phyloP scores from a whole-genome alignment of 2,329 filamentous ascomycete genomes.

The Apiospora aurea region DNA sequence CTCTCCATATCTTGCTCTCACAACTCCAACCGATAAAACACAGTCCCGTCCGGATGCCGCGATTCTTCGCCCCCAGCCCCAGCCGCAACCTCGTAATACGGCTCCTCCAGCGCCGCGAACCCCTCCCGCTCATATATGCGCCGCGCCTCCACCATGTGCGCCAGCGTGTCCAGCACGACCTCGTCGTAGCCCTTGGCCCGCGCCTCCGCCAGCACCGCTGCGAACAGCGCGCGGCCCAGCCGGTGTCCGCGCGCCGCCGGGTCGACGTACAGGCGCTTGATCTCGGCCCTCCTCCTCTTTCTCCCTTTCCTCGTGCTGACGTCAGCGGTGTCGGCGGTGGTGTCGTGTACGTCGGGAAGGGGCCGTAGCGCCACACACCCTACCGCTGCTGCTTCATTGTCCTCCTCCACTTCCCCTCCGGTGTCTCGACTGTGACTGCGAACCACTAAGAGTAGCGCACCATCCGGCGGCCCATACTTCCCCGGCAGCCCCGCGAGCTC shows the following conservation, averaged over 20 bases:
- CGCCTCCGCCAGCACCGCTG: constrained; percentile 8
- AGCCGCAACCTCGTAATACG: constrained; percentile 8
- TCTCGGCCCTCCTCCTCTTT: not conserved
- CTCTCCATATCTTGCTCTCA: not conserved
- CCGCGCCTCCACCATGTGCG: constrained; percentile 11
- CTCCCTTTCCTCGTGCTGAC: not conserved
- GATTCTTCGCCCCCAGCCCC: not conserved
- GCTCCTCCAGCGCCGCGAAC: not conserved
- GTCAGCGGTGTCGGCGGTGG: too few relatives aligned
- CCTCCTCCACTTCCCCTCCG: not conserved
- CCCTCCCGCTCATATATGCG: constrained; percentile 7
- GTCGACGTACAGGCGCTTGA: constrained; percentile 21
- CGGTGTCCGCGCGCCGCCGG: constrained; percentile 7
- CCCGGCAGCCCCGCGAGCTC: constrained; percentile 15
- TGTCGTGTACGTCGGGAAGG: not conserved
- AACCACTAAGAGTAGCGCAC: not conserved
- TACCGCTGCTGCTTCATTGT: not conserved
- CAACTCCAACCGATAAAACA: constrained; percentile 10
- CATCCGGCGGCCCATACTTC: constrained; percentile 7
- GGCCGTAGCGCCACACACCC: constrained; percentile 10
- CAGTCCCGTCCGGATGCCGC: not conserved
- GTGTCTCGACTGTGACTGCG: not conserved
- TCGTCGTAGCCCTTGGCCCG: not conserved
- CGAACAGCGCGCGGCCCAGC: constrained; percentile 19
- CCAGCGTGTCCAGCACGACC: constrained; percentile 15